A percentile compares a stretch with the other conserved stretches of the same genome.
Evolutionary conservation across 2,329 filamentous ascomycete species (phyloP).

Genomic region (Paraphaeosphaeria sporulosa): DNA sequence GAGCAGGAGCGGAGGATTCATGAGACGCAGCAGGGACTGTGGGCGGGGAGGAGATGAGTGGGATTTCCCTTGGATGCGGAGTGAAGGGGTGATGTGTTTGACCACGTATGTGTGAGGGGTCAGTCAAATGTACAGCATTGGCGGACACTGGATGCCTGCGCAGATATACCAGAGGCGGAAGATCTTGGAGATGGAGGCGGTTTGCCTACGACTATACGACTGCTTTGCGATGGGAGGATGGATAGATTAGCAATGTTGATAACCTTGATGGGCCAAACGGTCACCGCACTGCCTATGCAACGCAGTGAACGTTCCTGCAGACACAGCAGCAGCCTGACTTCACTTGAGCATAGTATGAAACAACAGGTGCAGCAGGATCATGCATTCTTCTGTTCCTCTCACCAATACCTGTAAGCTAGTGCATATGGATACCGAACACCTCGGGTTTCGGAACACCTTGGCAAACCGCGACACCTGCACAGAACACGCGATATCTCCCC

Average conservation of each 20-base stretch:
- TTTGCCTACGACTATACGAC: slow-evolving; percentile 1
- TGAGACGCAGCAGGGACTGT: slow-evolving; percentile 65
- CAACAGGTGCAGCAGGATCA: no score
- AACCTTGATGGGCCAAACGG: not conserved
- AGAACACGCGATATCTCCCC: no score
- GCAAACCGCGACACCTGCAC: no score
- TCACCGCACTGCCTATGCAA: not conserved
- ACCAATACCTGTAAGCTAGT: no score
- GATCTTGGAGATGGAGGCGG: no score
- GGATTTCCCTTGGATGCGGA: not conserved
- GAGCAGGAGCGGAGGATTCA: slow-evolving; percentile 67
- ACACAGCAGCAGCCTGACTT: no score
- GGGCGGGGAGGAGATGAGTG: slow-evolving; percentile 49
- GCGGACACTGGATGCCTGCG: not conserved
- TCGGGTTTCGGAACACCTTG: no score
- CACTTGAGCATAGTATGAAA: no score
- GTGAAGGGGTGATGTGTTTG: not conserved
- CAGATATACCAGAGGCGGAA: not conserved
- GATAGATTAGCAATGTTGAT: not conserved
- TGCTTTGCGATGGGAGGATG: not conserved
- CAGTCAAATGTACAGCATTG: slow-evolving; percentile 1
- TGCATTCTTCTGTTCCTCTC: no score
- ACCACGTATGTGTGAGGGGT: not conserved
- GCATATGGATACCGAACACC: no score
- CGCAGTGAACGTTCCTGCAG: no score